These are phyloP conservation scores for Podospora tetraspora DNA, from an alignment of 495 filamentous ascomycete species.

Conservation along the genomic window DNA sequence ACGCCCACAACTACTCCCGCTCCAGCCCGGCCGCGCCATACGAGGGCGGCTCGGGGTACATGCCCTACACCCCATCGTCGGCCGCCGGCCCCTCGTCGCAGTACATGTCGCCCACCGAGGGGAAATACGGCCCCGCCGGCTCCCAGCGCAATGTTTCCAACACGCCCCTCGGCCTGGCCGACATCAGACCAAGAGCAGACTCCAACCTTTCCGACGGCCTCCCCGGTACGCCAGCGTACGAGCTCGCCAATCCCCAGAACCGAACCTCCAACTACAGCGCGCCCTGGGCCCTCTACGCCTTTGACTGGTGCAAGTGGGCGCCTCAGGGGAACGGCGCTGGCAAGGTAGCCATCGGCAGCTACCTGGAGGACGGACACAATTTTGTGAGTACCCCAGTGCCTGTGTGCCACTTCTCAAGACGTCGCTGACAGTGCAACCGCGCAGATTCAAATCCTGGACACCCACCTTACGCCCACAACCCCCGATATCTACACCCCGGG, in stretches of 20 bases:
- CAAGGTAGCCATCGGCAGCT: constrained; percentile 92
- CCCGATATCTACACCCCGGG: constrained; percentile 66
- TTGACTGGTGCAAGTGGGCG: constrained; percentile 99
- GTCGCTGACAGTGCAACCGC: background rate
- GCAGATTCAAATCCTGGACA: constrained; percentile 97
- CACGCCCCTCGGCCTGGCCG: constrained; percentile 82
- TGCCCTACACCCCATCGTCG: constrained; percentile 60
- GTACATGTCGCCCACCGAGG: constrained; percentile 61
- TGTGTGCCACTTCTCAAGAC: background rate
- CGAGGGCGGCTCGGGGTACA: constrained; percentile 53
- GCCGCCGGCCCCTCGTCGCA: constrained; percentile 57
- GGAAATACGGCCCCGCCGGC: constrained; percentile 62
- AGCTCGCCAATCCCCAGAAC: constrained; percentile 44
- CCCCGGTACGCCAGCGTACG: constrained; percentile 50
- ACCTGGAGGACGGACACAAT: constrained; percentile 95
- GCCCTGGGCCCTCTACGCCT: constrained; percentile 91
- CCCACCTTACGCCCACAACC: constrained; percentile 66
- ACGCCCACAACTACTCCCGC: constrained; percentile 67
- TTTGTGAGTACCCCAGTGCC: constrained; percentile 57
- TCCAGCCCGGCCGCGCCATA: constrained; percentile 70
- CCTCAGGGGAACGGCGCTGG: constrained; percentile 71
- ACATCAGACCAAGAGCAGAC: constrained; percentile 77
- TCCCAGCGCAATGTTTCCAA: constrained; percentile 69
- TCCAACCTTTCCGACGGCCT: constrained; percentile 64
- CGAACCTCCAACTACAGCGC: constrained; percentile 81